phyloP scores from a whole-genome alignment of 2,329 filamentous ascomycete species.

The Talaromyces pinophilus region DNA sequence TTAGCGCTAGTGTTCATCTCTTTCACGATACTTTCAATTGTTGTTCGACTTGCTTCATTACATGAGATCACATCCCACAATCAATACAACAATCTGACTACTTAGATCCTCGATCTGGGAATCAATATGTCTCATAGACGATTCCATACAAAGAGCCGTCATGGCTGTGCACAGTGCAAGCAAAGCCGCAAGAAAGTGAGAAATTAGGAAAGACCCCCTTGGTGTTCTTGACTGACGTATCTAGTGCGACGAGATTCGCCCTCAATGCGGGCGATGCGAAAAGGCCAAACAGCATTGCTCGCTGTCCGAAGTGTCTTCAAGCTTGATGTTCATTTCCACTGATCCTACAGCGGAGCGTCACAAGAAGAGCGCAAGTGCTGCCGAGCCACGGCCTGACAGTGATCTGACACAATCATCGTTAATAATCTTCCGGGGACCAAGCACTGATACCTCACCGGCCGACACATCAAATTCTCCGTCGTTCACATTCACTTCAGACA shows the following conservation, averaged over 20 bases:
- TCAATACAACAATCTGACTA: not conserved
- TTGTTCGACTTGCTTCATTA: not conserved
- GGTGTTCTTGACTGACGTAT: not conserved
- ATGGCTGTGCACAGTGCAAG: conserved; percentile 21
- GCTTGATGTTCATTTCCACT: conserved; percentile 20
- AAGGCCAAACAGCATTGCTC: conserved; percentile 10
- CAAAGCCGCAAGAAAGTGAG: conserved; percentile 22
- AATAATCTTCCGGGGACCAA: not conserved
- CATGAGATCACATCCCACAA: not conserved
- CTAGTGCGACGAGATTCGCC: conserved; percentile 12
- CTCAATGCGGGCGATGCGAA: conserved; percentile 19
- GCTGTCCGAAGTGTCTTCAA: conserved; percentile 12
- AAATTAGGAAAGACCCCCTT: not conserved
- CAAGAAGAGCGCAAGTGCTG: not conserved
- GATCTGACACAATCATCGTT: not conserved
- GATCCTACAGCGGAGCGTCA: not conserved
- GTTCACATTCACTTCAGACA: not conserved
- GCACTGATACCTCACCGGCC: not conserved
- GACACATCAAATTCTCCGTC: not conserved
- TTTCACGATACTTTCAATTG: not conserved
- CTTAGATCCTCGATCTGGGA: not conserved
- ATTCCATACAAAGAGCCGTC: conserved; percentile 20
- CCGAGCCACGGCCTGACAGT: not conserved
- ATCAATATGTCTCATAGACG: conserved; percentile 18
- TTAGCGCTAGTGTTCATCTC: not conserved